phyloP scores from a whole-genome alignment of 257 asterid species.

The Ehretia macrophylla region DNA sequence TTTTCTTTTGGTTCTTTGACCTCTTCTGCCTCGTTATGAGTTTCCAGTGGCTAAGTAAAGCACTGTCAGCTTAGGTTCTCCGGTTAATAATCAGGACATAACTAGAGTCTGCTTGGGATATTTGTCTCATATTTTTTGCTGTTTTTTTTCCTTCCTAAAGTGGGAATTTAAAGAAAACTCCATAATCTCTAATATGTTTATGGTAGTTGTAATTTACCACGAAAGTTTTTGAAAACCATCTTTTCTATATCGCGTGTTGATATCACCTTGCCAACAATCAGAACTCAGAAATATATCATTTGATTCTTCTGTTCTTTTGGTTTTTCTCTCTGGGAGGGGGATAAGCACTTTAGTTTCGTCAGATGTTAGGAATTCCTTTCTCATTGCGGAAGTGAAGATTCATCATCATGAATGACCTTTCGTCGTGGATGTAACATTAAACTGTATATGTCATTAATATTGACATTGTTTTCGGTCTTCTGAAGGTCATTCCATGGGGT shows the following conservation, averaged over 20 bases:
- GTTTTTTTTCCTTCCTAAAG: not conserved
- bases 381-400: not conserved
- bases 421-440: not conserved
- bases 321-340: no score
- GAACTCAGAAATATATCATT: no score
- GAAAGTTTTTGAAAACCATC: not conserved
- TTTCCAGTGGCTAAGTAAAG: not conserved
- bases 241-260: not conserved
- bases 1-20: conserved; percentile 11
- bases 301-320: no score
- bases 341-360: not conserved
- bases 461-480: not conserved
- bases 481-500: conserved; percentile 96
- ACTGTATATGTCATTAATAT: not conserved
- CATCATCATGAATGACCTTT: not conserved
- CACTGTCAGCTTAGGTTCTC: not conserved
- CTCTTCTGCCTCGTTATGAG: not conserved
- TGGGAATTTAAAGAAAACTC: no score
- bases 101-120: no score
- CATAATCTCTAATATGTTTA: not conserved
- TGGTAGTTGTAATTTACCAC: not conserved
- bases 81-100: not conserved
- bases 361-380: not conserved
- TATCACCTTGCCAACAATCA: no score
- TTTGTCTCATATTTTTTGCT: no score